Evolutionary conservation across 2,329 filamentous ascomycete species (phyloP).

Genomic region (Myrmaecium sp.): DNA sequence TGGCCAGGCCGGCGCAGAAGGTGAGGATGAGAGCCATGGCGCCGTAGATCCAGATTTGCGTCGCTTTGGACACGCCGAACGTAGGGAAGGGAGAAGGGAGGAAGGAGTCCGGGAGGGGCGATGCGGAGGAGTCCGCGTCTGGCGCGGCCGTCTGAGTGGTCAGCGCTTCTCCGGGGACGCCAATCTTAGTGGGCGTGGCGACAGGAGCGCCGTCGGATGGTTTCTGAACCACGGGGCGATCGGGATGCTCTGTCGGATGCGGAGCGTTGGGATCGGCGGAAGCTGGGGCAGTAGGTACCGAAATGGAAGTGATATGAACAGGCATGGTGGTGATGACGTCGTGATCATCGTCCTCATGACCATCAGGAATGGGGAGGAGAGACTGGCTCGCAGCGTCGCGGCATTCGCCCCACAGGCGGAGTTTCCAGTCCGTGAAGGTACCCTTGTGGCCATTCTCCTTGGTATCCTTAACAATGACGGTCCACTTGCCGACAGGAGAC

Average conservation of each 20-base stretch:
- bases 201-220: slow-evolving; percentile 20
- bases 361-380: slow-evolving; percentile 64
- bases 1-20: slow-evolving; percentile 67
- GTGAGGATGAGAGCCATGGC: slow-evolving; percentile 66
- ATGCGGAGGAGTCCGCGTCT: slow-evolving; percentile 5
- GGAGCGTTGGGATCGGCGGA: slow-evolving; percentile 19
- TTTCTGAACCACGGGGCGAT: slow-evolving; percentile 43
- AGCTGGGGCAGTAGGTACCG: slow-evolving; percentile 30
- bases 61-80: slow-evolving; percentile 73
- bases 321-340: slow-evolving; percentile 39
- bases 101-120: slow-evolving; percentile 30
- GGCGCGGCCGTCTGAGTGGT: slow-evolving; percentile 8
- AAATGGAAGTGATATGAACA: slow-evolving; percentile 42
- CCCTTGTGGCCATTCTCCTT: slow-evolving; percentile 60
- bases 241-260: slow-evolving; percentile 29
- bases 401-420: slow-evolving; percentile 85
- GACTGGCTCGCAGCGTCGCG: slow-evolving; percentile 59
- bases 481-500: slow-evolving; percentile 75
- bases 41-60: slow-evolving; percentile 87
- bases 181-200: slow-evolving; percentile 4
- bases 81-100: slow-evolving; percentile 79
- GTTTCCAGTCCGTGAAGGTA: slow-evolving; percentile 74
- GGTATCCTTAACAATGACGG: slow-evolving; percentile 73
- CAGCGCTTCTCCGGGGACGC: slow-evolving; percentile 9
- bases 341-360: slow-evolving; percentile 71